Percentiles rank a stretch among this genome's conserved stretches.
phyloP scores from a whole-genome alignment of 441 rosid genomes.

The Euphorbia celastroides region DNA sequence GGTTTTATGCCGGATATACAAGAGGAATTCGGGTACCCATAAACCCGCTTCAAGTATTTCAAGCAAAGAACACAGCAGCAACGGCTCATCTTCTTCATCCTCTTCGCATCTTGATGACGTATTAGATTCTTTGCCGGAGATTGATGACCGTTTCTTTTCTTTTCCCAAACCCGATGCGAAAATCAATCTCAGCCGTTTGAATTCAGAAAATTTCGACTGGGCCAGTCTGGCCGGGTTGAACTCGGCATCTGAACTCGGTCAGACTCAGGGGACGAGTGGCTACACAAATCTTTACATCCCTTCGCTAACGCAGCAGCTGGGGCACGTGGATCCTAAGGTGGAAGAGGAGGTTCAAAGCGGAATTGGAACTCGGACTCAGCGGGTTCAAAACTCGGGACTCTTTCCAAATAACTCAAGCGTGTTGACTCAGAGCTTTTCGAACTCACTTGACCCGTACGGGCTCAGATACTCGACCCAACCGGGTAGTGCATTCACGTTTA shows the following conservation, averaged over 20 bases:
- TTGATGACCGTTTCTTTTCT: constrained; percentile 41
- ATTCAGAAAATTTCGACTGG: constrained; percentile 67
- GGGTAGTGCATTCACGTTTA: constrained; percentile 47
- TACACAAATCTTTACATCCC: constrained; percentile 32
- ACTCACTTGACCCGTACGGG: constrained; percentile 50
- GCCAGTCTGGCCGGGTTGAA: constrained; percentile 58
- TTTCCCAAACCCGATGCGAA: constrained; percentile 51
- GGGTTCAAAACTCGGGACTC: constrained; percentile 23
- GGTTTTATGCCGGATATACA: constrained; percentile 92
- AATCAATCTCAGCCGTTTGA: constrained; percentile 29
- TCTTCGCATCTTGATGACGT: constrained; percentile 88
- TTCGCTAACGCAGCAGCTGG: constrained; percentile 25
- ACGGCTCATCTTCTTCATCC: constrained; percentile 55
- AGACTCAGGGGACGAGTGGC: constrained; percentile 29
- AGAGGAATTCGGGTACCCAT: constrained; percentile 65
- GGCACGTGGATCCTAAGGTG: constrained; percentile 24
- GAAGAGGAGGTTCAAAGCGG: constrained; percentile 83
- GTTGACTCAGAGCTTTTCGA: constrained; percentile 32
- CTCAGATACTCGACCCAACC: constrained; percentile 46
- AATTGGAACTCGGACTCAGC: constrained; percentile 33
- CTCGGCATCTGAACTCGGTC: constrained; percentile 39
- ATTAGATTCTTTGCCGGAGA: constrained; percentile 62
- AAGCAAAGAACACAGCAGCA: constrained; percentile 57
- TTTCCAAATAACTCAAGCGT: constrained; percentile 32
- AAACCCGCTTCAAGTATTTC: constrained; percentile 31